These are phyloP conservation scores for Penicillium bialowiezense DNA, from an alignment of 495 filamentous ascomycete species.

Conservation along the genomic window DNA sequence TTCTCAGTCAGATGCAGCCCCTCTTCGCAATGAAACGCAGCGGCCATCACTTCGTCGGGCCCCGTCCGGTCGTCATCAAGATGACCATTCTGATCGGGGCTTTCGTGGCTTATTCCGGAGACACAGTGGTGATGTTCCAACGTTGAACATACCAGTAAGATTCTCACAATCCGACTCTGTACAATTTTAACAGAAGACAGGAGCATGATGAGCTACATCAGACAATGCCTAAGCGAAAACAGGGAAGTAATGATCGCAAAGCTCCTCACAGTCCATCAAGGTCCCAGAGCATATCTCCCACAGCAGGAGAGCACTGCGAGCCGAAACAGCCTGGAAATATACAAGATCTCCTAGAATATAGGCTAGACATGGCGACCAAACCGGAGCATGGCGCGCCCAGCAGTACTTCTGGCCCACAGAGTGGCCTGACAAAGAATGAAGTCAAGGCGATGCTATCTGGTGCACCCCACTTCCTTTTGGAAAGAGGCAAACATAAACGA, in stretches of 20 bases:
- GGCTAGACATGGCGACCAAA: conserved; percentile 12
- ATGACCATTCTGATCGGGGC: conserved; percentile 9
- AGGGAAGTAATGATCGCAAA: neutral
- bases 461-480: conserved; percentile 68
- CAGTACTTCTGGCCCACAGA: neutral
- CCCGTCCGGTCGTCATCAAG: neutral
- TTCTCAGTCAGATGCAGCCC: conserved; percentile 16
- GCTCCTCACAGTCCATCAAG: neutral
- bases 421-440: conserved; percentile 53
- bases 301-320: conserved; percentile 13
- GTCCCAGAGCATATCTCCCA: conserved; percentile 1
- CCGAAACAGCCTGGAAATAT: conserved; percentile 30
- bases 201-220: neutral
- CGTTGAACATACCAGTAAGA: conserved; percentile 4
- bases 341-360: conserved; percentile 27
- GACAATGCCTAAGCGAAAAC: neutral
- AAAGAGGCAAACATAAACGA: conserved; percentile 49
- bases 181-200: no score
- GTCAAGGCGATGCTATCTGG: conserved; percentile 71
- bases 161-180: no score
- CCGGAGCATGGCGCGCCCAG: neutral
- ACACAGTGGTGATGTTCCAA: conserved; percentile 11
- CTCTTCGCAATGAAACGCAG: conserved; percentile 1
- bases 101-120: conserved; percentile 32
- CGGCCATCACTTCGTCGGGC: conserved; percentile 2